Evolutionary conservation across 2,329 filamentous ascomycete species (phyloP).

Genomic region (Stromatinia cepivora): DNA sequence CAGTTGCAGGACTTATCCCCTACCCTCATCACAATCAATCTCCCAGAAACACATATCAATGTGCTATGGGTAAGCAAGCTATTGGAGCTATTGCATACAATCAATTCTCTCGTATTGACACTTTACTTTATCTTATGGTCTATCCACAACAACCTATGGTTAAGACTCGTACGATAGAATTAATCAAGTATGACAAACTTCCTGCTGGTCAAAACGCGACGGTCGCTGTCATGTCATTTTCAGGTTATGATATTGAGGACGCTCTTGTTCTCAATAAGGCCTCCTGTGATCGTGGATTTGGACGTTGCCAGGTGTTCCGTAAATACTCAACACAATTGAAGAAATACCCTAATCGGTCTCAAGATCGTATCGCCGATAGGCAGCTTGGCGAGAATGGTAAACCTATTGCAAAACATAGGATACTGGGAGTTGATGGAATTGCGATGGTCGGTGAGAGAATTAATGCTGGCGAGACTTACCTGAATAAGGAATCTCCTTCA

Average conservation of each 20-base stretch:
- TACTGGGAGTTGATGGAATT: conserved; percentile 82
- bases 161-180: conserved; percentile 92
- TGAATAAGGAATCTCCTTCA: conserved; percentile 84
- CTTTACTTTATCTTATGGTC: conserved; percentile 91
- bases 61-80: conserved; percentile 99
- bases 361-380: conserved; percentile 64
- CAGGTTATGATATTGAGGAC: conserved; percentile 99
- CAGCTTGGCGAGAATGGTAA: conserved; percentile 56
- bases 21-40: conserved; percentile 99
- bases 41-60: conserved; percentile 97
- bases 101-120: conserved; percentile 96
- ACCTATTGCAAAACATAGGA: conserved; percentile 66
- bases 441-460: conserved; percentile 83
- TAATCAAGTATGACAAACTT: conserved; percentile 95
- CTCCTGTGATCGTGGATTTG: conserved; percentile 91
- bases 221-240: conserved; percentile 99
- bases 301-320: conserved; percentile 95
- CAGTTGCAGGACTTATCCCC: conserved; percentile 92
- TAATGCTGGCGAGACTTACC: conserved; percentile 76
- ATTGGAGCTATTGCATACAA: conserved; percentile 98
- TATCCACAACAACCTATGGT: conserved; percentile 98
- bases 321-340: conserved; percentile 87
- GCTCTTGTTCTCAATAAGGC: conserved; percentile 96
- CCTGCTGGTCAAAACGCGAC: conserved; percentile 96
- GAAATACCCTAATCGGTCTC: conserved; percentile 80